These are phyloP conservation scores for Fraxinus quadrangulata DNA, from an alignment of 257 asterid genomes.

Conservation along the genomic window DNA sequence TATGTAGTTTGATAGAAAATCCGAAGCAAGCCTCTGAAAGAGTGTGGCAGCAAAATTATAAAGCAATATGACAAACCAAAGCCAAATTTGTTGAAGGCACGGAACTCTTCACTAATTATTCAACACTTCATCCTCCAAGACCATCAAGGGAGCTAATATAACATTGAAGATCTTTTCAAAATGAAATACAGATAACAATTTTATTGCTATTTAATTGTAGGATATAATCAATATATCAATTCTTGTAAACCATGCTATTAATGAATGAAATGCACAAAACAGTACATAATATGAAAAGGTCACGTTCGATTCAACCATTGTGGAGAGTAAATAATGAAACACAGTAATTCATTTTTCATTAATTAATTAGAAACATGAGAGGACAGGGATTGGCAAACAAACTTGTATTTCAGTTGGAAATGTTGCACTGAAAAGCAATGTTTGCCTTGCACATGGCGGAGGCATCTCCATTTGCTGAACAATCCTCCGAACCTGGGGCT, in stretches of 20 bases:
- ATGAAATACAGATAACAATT: too few species aligned
- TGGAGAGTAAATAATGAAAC: not conserved
- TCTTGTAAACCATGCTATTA: too few species aligned
- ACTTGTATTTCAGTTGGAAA: slow-evolving; percentile 71
- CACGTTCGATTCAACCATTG: not conserved
- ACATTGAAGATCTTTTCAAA: not conserved
- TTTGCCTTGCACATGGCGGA: slow-evolving; percentile 61
- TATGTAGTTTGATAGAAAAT: slow-evolving; percentile 58
- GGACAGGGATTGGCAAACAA: not conserved
- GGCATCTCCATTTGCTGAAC: slow-evolving; percentile 72
- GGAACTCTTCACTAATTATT: not conserved
- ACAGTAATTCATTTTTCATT: not conserved
- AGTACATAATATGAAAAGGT: not conserved
- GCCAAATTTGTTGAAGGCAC: not conserved
- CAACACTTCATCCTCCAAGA: not conserved
- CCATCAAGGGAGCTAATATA: not conserved
- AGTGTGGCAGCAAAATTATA: not conserved
- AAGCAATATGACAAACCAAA: not conserved
- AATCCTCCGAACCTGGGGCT: slow-evolving; percentile 60
- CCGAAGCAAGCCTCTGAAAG: slow-evolving; percentile 66
- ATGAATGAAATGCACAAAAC: not conserved
- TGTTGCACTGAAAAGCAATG: slow-evolving; percentile 80
- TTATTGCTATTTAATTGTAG: too few species aligned
- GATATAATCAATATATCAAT: too few species aligned
- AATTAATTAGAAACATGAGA: not conserved